Conservation (phyloP, 768 basidiomycete species). For the Lactarius hatsudake region DNA sequence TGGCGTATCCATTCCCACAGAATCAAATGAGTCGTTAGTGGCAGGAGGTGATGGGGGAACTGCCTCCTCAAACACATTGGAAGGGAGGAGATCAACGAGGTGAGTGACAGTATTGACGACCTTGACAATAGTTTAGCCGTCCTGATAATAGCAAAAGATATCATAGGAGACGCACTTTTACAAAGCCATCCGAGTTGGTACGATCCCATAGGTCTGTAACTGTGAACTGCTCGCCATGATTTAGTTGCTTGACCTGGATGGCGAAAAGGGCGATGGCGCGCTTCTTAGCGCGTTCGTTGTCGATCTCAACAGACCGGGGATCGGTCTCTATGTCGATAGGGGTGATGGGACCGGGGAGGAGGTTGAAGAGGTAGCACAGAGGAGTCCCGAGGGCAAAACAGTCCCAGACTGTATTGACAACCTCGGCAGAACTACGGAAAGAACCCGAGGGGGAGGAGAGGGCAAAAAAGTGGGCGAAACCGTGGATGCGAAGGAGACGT, state of each 20-base stretch:
- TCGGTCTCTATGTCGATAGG: constrained; percentile 60
- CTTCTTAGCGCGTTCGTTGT: constrained; percentile 84
- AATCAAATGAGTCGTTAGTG: constrained; percentile 60
- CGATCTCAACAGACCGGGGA: constrained; percentile 57
- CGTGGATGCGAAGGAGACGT: constrained; percentile 73
- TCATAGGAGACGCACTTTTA: constrained; percentile 63
- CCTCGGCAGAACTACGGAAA: constrained; percentile 77
- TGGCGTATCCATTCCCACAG: constrained; percentile 46
- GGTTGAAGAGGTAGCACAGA: constrained; percentile 95
- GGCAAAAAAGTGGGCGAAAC: constrained; percentile 68
- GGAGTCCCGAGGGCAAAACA: constrained; percentile 90
- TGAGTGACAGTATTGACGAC: constrained; percentile 87
- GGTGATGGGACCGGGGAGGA: constrained; percentile 54
- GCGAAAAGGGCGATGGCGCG: constrained; percentile 88
- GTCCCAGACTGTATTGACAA: constrained; percentile 93
- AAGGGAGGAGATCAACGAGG: constrained; percentile 74
- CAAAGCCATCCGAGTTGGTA: constrained; percentile 89
- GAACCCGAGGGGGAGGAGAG: constrained; percentile 56
- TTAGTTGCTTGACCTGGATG: constrained; percentile 77
- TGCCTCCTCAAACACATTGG: constrained; percentile 61
- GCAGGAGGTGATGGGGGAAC: constrained; percentile 54
- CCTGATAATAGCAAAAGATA: constrained; percentile 3
- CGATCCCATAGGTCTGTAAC: constrained; percentile 89
- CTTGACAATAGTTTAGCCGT: constrained; percentile 40
- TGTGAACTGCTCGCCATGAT: constrained; percentile 78